Evolutionary conservation across 2,329 filamentous ascomycete species (phyloP).

Genomic region (Exophiala oligosperma): DNA sequence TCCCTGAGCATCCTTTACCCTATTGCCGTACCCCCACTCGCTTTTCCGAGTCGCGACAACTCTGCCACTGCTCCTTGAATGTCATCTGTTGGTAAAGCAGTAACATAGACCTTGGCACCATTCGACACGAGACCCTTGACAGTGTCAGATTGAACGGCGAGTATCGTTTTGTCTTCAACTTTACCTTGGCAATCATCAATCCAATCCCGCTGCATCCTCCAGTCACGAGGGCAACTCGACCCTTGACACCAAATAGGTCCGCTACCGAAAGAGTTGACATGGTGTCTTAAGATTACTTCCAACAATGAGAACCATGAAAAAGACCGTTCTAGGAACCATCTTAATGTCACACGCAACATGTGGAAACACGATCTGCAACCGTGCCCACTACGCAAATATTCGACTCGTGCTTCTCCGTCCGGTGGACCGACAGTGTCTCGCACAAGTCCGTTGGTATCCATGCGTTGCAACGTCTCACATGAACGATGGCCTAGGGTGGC

Average conservation of each 20-base stretch:
- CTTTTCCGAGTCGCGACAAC: constrained; percentile 41
- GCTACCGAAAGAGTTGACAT: constrained; percentile 20
- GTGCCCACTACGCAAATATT: neutral
- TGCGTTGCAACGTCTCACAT: neutral
- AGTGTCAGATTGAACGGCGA: neutral
- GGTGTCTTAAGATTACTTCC: neutral
- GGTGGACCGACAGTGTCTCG: neutral
- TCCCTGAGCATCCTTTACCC: constrained; percentile 33
- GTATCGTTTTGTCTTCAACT: neutral
- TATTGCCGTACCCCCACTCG: constrained; percentile 39
- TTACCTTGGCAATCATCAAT: constrained; percentile 48
- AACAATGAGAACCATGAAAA: neutral
- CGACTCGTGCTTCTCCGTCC: constrained; percentile 5
- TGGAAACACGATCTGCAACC: neutral
- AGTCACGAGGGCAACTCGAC: constrained; percentile 47
- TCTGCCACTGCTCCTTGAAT: constrained; percentile 41
- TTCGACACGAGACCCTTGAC: constrained; percentile 45
- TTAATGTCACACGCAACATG: neutral
- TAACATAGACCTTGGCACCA: constrained; percentile 50
- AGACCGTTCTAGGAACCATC: neutral
- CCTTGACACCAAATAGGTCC: constrained; percentile 39
- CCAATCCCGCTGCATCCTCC: constrained; percentile 48
- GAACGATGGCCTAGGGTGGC: neutral
- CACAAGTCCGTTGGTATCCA: constrained; percentile 13
- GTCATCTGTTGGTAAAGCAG: constrained; percentile 43